Evolutionary conservation across 495 filamentous ascomycete genomes (phyloP).

Genomic region (Neurospora sp.): DNA sequence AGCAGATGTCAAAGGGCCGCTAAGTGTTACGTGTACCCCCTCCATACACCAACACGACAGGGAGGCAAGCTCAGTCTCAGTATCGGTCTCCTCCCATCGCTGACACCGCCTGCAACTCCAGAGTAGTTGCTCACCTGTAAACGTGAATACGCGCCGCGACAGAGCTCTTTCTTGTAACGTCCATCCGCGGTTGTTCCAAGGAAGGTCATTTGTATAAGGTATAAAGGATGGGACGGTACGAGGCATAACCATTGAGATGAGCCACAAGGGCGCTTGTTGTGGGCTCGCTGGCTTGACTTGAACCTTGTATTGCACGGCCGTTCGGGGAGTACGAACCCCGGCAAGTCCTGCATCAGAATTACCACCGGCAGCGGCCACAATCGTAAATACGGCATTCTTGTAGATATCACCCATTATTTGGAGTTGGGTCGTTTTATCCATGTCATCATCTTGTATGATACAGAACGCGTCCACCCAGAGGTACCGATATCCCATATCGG

Average conservation of each 20-base stretch:
- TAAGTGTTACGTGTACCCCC: not conserved
- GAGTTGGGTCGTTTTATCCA: slow-evolving; percentile 19
- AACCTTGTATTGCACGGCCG: not conserved
- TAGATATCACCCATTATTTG: slow-evolving; percentile 28
- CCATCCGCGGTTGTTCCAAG: slow-evolving; percentile 9
- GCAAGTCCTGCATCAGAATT: not conserved
- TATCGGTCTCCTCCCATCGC: slow-evolving; percentile 5
- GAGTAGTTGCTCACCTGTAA: not conserved
- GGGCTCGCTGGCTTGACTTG: not conserved
- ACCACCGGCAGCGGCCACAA: slow-evolving; percentile 17
- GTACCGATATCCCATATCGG: slow-evolving; percentile 9
- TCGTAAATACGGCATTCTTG: slow-evolving; percentile 18
- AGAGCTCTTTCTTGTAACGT: slow-evolving; percentile 19
- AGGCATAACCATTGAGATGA: not conserved
- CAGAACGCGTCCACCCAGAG: slow-evolving; percentile 30
- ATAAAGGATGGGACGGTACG: not conserved
- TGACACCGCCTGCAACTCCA: not conserved
- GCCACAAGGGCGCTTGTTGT: not conserved
- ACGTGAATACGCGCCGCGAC: not conserved
- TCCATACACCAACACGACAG: not conserved
- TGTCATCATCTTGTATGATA: slow-evolving; percentile 23
- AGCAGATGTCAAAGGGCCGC: slow-evolving; percentile 7
- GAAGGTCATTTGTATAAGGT: slow-evolving; percentile 3
- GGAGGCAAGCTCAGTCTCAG: slow-evolving; percentile 5
- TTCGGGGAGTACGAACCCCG: not conserved